A percentile compares a stretch with the other conserved stretches of the same genome.
Evolutionary conservation across 345 rosid species (phyloP).

Genomic region (Syzygium aromaticum): DNA sequence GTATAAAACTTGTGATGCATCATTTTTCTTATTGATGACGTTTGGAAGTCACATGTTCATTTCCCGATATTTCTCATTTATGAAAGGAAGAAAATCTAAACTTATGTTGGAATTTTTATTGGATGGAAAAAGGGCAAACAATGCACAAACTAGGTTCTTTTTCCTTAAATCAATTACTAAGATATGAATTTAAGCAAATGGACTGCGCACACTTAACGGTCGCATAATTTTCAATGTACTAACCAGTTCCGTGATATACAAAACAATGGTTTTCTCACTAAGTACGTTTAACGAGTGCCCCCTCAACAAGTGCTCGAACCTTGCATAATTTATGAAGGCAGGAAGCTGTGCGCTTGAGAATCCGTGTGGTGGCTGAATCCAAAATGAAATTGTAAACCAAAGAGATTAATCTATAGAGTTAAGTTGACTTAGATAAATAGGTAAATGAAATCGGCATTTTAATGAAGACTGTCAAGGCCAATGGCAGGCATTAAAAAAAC

Average conservation of each 20-base stretch:
- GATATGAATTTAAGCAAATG: background rate
- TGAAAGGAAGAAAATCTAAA: background rate
- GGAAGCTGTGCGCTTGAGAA: background rate
- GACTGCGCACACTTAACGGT: background rate
- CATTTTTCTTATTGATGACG: background rate
- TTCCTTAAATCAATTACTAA: background rate
- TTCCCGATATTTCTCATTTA: background rate
- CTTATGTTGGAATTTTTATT: background rate
- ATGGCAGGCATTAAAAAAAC: background rate
- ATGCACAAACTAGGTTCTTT: background rate
- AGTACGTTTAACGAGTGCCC: background rate
- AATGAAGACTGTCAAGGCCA: background rate
- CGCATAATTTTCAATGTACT: background rate
- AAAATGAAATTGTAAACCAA: background rate
- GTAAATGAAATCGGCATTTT: background rate
- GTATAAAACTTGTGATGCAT: background rate
- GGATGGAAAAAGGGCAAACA: background rate
- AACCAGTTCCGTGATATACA: background rate
- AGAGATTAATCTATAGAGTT: background rate
- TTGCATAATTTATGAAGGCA: background rate
- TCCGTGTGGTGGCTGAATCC: background rate
- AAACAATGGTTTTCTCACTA: background rate
- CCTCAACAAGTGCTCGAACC: background rate
- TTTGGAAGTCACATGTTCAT: background rate
- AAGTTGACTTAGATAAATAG: background rate